Percentiles rank a stretch among this genome's conserved stretches.
Conservation (phyloP, 2,329 filamentous ascomycete species). For the Fusarium sp. region DNA sequence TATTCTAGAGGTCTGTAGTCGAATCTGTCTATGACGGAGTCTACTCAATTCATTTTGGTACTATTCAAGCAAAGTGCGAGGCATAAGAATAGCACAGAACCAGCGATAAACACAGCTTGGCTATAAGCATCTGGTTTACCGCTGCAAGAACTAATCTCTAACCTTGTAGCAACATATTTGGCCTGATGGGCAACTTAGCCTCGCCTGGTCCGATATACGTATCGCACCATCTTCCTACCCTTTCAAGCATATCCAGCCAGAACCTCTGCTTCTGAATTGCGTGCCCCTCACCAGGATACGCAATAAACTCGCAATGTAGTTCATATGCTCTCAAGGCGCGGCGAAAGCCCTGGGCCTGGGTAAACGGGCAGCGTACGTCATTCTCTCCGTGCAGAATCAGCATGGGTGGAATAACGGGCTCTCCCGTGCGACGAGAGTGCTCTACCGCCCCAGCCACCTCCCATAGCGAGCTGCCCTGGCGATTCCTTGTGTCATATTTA, state of each 20-base stretch:
- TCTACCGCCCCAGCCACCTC: conserved; percentile 20
- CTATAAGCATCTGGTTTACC: too few relatives aligned
- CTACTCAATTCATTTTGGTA: too few relatives aligned
- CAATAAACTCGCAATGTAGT: conserved; percentile 31
- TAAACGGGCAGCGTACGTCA: conserved; percentile 37
- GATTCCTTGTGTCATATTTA: conserved; percentile 24
- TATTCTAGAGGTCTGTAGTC: too few relatives aligned
- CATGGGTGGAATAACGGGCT: conserved; percentile 24
- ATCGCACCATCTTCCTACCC: conserved; percentile 31
- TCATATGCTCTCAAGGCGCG: conserved; percentile 20
- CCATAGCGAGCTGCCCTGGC: conserved; percentile 37
- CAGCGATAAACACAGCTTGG: too few relatives aligned
- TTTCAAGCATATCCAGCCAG: conserved; percentile 42
- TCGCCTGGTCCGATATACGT: conserved; percentile 15
- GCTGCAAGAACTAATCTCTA: too few relatives aligned
- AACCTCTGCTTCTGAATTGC: conserved; percentile 19
- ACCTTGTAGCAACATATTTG: too few relatives aligned
- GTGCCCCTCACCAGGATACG: conserved; percentile 24
- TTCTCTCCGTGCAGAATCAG: conserved; percentile 35
- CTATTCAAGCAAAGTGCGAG: too few relatives aligned
- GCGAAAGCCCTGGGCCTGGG: conserved; percentile 25
- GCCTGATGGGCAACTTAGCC: background rate
- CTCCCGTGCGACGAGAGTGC: background rate
- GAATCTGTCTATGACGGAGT: too few relatives aligned
- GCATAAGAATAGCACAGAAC: too few relatives aligned